Conservation (phyloP, 1,284 basidiomycete genomes). For the Rhodofomes roseus region DNA sequence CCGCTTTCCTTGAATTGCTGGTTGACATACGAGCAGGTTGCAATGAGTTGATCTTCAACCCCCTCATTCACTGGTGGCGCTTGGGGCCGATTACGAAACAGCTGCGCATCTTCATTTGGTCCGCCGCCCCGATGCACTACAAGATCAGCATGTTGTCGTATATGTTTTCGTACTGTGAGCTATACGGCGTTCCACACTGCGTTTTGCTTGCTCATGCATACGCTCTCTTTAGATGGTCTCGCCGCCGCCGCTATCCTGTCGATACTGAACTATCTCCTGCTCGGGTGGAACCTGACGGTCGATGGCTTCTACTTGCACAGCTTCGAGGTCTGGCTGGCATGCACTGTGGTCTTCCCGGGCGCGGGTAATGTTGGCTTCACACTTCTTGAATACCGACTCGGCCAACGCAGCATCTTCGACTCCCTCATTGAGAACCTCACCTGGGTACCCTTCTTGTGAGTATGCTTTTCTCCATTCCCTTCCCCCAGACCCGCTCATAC, state of each 20-base stretch:
- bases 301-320: slow-evolving; percentile 70
- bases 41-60: slow-evolving; percentile 78
- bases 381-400: slow-evolving; percentile 73
- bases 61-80: slow-evolving; percentile 66
- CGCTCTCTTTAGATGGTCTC: slow-evolving; percentile 70
- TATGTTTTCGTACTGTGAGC: slow-evolving; percentile 81
- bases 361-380: slow-evolving; percentile 72
- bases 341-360: slow-evolving; percentile 71
- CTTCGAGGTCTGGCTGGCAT: slow-evolving; percentile 77
- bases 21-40: slow-evolving; percentile 34
- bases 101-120: slow-evolving; percentile 77
- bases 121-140: slow-evolving; percentile 73
- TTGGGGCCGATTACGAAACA: slow-evolving; percentile 77
- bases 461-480: slow-evolving; percentile 14
- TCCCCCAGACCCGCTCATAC: slow-evolving; percentile 9
- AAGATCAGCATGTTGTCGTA: slow-evolving; percentile 78
- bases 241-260: slow-evolving; percentile 63
- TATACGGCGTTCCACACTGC: slow-evolving; percentile 17
- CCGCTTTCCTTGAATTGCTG: slow-evolving; percentile 5
- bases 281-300: slow-evolving; percentile 51
- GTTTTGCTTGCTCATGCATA: neutral
- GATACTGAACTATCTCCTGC: slow-evolving; percentile 66
- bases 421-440: slow-evolving; percentile 63
- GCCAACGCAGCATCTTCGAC: slow-evolving; percentile 50
- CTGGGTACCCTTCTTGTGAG: slow-evolving; percentile 81